Conservation (phyloP, 192 early-diverging fungal genomes). For the Coemansia sp. region DNA sequence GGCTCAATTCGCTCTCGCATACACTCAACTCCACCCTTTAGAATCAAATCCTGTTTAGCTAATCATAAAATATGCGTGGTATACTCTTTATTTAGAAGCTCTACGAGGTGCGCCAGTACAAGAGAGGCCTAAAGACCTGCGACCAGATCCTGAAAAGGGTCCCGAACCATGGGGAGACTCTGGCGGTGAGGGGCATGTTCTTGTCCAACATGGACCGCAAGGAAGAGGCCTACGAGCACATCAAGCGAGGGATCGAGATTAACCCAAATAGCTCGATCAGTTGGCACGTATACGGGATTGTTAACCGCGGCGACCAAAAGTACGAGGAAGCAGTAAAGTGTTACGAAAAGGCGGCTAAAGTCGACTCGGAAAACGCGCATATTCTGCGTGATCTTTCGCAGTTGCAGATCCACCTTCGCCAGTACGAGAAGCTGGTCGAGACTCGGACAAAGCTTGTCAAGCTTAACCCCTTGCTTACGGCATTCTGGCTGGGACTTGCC, state of each 20-base stretch:
- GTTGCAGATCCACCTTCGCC: conserved; percentile 85
- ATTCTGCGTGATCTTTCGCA: conserved; percentile 89
- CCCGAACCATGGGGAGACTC: conserved; percentile 94
- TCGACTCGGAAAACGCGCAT: conserved; percentile 87
- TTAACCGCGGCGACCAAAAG: conserved; percentile 89
- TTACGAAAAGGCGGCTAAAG: conserved; percentile 84
- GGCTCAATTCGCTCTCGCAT: neutral
- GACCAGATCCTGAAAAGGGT: conserved; percentile 94
- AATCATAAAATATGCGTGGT: neutral
- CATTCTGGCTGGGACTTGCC: conserved; percentile 86
- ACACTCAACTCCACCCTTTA: neutral
- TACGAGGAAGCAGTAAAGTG: conserved; percentile 91
- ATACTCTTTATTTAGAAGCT: conserved; percentile 66
- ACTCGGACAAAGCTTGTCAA: conserved; percentile 69
- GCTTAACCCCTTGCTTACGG: conserved; percentile 66
- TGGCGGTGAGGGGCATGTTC: conserved; percentile 95
- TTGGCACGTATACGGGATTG: conserved; percentile 97
- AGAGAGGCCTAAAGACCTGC: conserved; percentile 86
- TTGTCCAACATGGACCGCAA: conserved; percentile 86
- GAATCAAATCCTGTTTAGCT: neutral
- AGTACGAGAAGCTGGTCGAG: conserved; percentile 81
- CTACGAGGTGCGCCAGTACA: conserved; percentile 94
- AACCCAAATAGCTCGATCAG: conserved; percentile 87
- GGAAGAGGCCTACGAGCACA: conserved; percentile 85
- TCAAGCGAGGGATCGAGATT: conserved; percentile 81